phyloP scores from a whole-genome alignment of 306 rosid species.

The Citrullus mucosospermus region DNA sequence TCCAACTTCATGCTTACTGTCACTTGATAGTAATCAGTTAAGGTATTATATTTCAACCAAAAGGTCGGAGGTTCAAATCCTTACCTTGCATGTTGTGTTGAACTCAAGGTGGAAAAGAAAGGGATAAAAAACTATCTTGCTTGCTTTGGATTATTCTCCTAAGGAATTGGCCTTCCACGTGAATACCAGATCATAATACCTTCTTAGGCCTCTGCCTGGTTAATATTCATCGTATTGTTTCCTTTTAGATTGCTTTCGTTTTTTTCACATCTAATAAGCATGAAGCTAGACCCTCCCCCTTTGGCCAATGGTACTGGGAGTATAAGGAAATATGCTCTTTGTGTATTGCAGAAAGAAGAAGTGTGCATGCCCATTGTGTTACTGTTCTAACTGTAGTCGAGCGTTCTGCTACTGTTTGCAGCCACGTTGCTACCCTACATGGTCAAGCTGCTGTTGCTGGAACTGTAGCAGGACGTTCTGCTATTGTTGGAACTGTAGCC shows the following conservation, averaged over 20 bases:
- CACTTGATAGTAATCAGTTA: background rate
- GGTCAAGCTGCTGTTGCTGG: slow-evolving; percentile 20
- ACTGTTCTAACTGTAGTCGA: slow-evolving; percentile 31
- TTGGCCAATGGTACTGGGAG: background rate
- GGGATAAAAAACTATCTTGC: background rate
- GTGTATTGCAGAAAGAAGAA: slow-evolving; percentile 44
- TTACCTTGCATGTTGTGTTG: background rate
- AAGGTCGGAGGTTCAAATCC: background rate
- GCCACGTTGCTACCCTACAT: slow-evolving; percentile 14
- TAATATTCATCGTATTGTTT: background rate
- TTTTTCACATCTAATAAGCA: background rate
- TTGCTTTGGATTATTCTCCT: background rate
- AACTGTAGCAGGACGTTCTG: slow-evolving; percentile 29
- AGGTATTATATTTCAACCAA: background rate
- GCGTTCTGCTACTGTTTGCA: slow-evolving; percentile 20
- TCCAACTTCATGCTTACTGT: background rate
- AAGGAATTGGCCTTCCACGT: background rate
- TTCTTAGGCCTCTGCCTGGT: background rate
- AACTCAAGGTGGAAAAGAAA: background rate
- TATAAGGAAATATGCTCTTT: slow-evolving; percentile 23
- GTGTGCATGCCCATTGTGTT: slow-evolving; percentile 19
- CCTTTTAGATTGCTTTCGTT: background rate
- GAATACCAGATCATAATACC: background rate
- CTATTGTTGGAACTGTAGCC: slow-evolving; percentile 24
- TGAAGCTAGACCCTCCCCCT: background rate